Conservation (phyloP, 352 stramenopile genomes). For the Pilasporangium apinafurcum region DNA sequence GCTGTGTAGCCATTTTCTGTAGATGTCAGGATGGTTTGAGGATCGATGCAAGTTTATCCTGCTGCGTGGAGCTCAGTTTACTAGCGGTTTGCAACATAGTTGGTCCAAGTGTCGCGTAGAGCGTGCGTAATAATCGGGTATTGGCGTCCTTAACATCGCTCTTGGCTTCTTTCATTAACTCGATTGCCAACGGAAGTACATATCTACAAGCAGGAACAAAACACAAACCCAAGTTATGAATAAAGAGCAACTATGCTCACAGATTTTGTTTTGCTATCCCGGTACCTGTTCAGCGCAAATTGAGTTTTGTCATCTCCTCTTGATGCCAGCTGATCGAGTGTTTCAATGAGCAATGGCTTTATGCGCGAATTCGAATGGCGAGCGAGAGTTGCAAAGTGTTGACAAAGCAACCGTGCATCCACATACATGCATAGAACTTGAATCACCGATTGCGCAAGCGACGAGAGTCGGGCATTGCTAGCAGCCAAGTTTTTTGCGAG, state of each 20-base stretch:
- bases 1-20: too few relatives aligned
- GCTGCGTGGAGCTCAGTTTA: constrained; percentile 47
- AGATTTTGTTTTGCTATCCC: too few relatives aligned
- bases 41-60: constrained; percentile 43
- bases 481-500: constrained; percentile 52
- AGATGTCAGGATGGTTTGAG: too few relatives aligned
- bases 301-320: constrained; percentile 43
- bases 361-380: constrained; percentile 46
- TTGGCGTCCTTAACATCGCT: constrained; percentile 68
- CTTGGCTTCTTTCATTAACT: constrained; percentile 72
- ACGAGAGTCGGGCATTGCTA: constrained; percentile 42
- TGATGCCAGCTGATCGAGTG: constrained; percentile 26
- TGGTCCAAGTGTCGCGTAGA: constrained; percentile 16
- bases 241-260: not conserved
- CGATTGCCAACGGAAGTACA: constrained; percentile 60
- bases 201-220: constrained; percentile 18
- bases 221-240: not conserved
- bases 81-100: constrained; percentile 16
- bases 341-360: constrained; percentile 53
- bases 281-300: constrained; percentile 38
- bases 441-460: constrained; percentile 30
- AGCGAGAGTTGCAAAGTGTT: constrained; percentile 43
- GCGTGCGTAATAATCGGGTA: constrained; percentile 21
- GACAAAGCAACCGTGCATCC: constrained; percentile 45
- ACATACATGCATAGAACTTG: constrained; percentile 35